Evolutionary conservation across 1,284 basidiomycete species (phyloP).

Genomic region (Marasmius fiardii): DNA sequence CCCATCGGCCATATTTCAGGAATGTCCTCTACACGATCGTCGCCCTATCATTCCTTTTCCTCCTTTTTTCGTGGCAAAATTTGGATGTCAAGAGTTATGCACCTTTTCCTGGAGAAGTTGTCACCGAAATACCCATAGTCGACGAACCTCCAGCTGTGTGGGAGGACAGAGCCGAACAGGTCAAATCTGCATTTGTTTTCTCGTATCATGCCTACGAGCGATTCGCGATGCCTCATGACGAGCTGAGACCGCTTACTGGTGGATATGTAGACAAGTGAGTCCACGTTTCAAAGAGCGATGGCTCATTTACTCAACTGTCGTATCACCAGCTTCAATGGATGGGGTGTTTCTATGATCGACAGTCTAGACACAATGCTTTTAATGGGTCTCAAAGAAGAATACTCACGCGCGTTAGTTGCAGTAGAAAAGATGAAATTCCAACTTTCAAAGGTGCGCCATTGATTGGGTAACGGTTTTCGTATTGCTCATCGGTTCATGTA

Average conservation of each 20-base stretch:
- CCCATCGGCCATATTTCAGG: conserved; percentile 22
- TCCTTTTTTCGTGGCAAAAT: conserved; percentile 8
- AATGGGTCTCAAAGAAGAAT: conserved; percentile 83
- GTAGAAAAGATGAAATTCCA: conserved; percentile 68
- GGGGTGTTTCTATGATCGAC: conserved; percentile 76
- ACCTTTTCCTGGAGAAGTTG: neutral
- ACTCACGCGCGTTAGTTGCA: conserved; percentile 67
- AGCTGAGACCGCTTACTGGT: conserved; percentile 53
- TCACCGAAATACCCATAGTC: conserved; percentile 14
- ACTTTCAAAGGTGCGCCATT: conserved; percentile 28
- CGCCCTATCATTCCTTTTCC: conserved; percentile 10
- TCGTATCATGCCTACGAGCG: conserved; percentile 62
- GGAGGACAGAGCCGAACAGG: conserved; percentile 50
- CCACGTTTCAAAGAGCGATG: neutral
- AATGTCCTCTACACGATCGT: conserved; percentile 19
- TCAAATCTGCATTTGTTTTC: conserved; percentile 59
- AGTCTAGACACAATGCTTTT: conserved; percentile 85
- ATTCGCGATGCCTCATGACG: conserved; percentile 58
- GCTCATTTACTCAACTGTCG: neutral
- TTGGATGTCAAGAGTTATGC: conserved; percentile 9
- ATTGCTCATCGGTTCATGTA: conserved; percentile 14
- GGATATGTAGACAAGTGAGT: conserved; percentile 49
- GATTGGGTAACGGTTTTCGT: neutral
- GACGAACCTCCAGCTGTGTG: conserved; percentile 35
- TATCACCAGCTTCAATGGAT: conserved; percentile 57